Base-by-base conservation (phyloP, 768 basidiomycete species). In the Rubroboletus pulcherrimus region DNA sequence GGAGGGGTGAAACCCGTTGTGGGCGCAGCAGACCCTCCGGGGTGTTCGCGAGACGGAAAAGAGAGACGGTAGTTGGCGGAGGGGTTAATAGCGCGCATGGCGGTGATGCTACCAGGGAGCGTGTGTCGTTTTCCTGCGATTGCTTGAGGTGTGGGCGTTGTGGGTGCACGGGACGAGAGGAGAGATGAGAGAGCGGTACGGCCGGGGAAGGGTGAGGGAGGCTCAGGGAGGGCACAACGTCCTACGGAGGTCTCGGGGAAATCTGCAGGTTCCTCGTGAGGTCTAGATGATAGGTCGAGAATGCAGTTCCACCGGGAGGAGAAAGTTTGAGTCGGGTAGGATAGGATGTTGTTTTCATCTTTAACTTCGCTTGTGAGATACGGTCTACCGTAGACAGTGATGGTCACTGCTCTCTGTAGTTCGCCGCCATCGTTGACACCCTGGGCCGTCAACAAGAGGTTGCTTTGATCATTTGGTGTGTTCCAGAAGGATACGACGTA, bases 281-380 rank as follows among this genome's bases (percentile, higher is more conserved):
- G 63, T 48, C 63, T 70, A 3, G 79, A 64, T 2, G 81, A 73
- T n/a, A 97, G 77, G 68, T 95, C 91, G 19, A 97, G 82, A 2
- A 91, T 76, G 61, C 92, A 94, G 60, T 92, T 96, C 94, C 94
- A 97, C 31, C 86, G 77, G 1, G 93, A 94, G 0, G 85, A 82
- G 70, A 94, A 97, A 0, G 83, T 77, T 12, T 73, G 75, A 8
- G 93, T 91, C 0, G 89, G 91, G 61, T 85, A 91, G 1, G 67
- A 59, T 7, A 66, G 24, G 35, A 34, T 24, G 5, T 62, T 44
- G 31, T 64, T 62, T 47, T 57, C 62, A 40, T 51, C 58, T 8
- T 59, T 60, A 39, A 29, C 61, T 37, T 63, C 63, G 19, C 66
- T 56, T 5, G 72, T 50, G 17, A 76, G 47, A 58, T 79, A 89